Percentiles rank a stretch among this genome's conserved stretches.
These are phyloP conservation scores for Alternaria solani DNA, from an alignment of 2,329 filamentous ascomycete genomes.

Conservation along the genomic window DNA sequence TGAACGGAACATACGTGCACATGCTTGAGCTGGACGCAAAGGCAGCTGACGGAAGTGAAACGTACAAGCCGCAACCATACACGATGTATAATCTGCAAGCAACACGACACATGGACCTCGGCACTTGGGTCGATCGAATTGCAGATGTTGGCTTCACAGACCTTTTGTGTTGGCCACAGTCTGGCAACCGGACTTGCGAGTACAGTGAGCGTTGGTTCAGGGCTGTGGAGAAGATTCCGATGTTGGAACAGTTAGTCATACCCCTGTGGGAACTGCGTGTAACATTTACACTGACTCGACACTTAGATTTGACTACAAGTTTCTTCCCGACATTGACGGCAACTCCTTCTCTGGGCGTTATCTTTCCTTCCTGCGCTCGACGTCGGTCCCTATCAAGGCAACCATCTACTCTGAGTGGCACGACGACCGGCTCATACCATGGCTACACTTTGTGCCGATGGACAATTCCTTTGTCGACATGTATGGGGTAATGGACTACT, in stretches of 20 bases:
- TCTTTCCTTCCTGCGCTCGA: slow-evolving; percentile 23
- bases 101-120: too few species aligned
- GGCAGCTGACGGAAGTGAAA: slow-evolving; percentile 40
- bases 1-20: slow-evolving; percentile 69
- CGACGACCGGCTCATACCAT: slow-evolving; percentile 66
- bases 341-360: slow-evolving; percentile 32
- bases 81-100: slow-evolving; percentile 48
- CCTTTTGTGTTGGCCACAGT: too few species aligned
- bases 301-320: too few species aligned
- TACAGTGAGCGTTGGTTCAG: too few species aligned
- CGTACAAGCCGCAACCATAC: slow-evolving; percentile 51
- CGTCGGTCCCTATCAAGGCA: slow-evolving; percentile 37
- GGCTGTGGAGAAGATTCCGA: too few species aligned
- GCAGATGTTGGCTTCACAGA: too few species aligned
- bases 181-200: too few species aligned
- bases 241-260: too few species aligned
- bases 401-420: slow-evolving; percentile 51
- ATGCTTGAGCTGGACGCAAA: slow-evolving; percentile 53
- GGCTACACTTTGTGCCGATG: slow-evolving; percentile 86
- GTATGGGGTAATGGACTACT: slow-evolving; percentile 77
- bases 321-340: slow-evolving; percentile 24
- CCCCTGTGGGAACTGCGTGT: too few species aligned
- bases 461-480: slow-evolving; percentile 76
- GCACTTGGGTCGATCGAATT: too few species aligned
- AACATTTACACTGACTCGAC: too few species aligned